A percentile compares a stretch with the other conserved stretches of the same genome.
These are phyloP conservation scores for Rhinocladiella mackenziei DNA, from an alignment of 2,329 filamentous ascomycete species.

Conservation along the genomic window DNA sequence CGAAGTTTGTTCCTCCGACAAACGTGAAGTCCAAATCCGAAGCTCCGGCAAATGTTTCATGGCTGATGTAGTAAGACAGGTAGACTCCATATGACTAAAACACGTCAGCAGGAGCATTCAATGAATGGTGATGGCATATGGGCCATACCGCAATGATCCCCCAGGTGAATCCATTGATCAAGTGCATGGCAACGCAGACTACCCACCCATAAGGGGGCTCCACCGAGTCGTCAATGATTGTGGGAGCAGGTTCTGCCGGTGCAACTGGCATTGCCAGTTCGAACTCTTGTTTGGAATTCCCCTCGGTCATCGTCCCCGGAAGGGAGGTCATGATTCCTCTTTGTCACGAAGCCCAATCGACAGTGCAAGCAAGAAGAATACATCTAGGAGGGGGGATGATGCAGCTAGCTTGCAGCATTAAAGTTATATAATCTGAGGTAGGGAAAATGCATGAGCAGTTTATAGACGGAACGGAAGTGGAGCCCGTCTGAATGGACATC, in stretches of 20 bases:
- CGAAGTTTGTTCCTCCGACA: slow-evolving; percentile 33
- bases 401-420: no score
- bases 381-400: no score
- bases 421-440: no score
- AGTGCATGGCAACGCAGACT: slow-evolving; percentile 28
- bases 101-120: not conserved
- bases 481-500: no score
- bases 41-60: slow-evolving; percentile 31
- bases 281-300: slow-evolving; percentile 3
- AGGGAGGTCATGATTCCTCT: no score
- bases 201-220: slow-evolving; percentile 36
- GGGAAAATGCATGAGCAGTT: no score
- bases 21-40: slow-evolving; percentile 34
- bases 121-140: not conserved
- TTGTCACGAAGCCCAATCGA: no score
- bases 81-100: slow-evolving; percentile 42
- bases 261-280: slow-evolving; percentile 14
- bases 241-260: slow-evolving; percentile 4
- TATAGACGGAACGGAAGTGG: no score
- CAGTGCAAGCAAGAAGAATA: no score
- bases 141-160: slow-evolving; percentile 30
- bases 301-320: slow-evolving; percentile 5
- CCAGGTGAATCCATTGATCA: slow-evolving; percentile 36
- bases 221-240: slow-evolving; percentile 11
- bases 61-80: slow-evolving; percentile 40